A percentile compares a stretch with the other conserved stretches of the same genome.
Evolutionary conservation across 306 rosid species (phyloP).

Genomic region (Acacia acuminata): DNA sequence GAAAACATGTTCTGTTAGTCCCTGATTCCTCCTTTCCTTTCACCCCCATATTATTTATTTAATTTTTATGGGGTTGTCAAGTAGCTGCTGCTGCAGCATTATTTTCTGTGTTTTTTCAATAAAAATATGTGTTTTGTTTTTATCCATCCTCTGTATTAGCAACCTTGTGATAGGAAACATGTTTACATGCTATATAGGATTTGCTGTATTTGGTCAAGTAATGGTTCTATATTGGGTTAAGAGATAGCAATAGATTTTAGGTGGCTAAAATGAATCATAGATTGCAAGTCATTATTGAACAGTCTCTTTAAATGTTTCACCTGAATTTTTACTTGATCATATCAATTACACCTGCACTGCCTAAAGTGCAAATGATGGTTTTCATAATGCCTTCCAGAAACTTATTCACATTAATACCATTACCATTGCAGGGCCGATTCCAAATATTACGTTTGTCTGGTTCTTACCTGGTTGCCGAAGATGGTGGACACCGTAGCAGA

Average conservation of each 20-base stretch:
- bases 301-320: not conserved
- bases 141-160: not conserved
- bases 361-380: not conserved
- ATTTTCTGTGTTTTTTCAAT: not conserved
- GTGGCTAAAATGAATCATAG: not conserved
- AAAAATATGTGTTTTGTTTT: not conserved
- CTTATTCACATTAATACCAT: not conserved
- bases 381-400: not conserved
- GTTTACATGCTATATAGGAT: not conserved
- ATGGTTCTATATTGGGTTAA: constrained; percentile 17
- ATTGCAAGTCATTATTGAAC: not conserved
- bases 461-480: constrained; percentile 95
- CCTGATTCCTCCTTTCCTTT: not conserved
- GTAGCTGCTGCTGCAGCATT: not conserved
- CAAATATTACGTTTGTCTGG: constrained; percentile 93
- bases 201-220: constrained; percentile 6
- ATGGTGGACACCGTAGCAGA: constrained; percentile 80
- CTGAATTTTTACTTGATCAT: not conserved
- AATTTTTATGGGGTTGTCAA: not conserved
- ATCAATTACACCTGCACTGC: not conserved
- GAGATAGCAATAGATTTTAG: not conserved
- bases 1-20: not conserved
- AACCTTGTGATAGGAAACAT: not conserved
- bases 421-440: constrained; percentile 74
- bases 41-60: not conserved